Conservation (phyloP, 1,139 yeast species). For the Hemisphaericaspora xylofermentans region DNA sequence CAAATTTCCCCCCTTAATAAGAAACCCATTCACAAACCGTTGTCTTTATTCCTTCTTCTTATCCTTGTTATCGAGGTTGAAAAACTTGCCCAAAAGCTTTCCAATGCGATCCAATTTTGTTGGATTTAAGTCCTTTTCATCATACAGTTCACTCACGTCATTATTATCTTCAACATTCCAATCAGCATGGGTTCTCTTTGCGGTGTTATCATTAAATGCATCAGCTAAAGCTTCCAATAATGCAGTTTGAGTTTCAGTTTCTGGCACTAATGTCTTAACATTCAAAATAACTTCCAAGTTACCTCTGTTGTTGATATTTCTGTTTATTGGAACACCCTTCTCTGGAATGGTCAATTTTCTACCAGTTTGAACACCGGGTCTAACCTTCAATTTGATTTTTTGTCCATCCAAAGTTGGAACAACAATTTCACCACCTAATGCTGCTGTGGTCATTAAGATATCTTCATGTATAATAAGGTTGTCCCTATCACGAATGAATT, state of each 20-base stretch:
- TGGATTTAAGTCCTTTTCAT: conserved; percentile 51
- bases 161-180: conserved; percentile 40
- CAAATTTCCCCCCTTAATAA: background rate
- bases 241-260: conserved; percentile 87
- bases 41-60: conserved; percentile 6
- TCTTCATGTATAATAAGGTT: conserved; percentile 64
- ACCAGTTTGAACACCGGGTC: conserved; percentile 83
- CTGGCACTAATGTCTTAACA: conserved; percentile 71
- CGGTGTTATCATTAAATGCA: conserved; percentile 75
- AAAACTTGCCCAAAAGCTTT: conserved; percentile 60
- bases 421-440: conserved; percentile 85
- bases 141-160: conserved; percentile 23
- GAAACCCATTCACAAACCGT: background rate
- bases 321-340: conserved; percentile 78
- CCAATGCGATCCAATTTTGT: conserved; percentile 61
- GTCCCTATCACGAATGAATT: conserved; percentile 63
- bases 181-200: conserved; percentile 66
- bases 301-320: conserved; percentile 64
- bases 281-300: conserved; percentile 75
- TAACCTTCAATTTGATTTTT: conserved; percentile 73
- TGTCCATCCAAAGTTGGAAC: conserved; percentile 86
- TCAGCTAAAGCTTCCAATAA: conserved; percentile 93
- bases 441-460: conserved; percentile 93
- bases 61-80: conserved; percentile 47
- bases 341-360: conserved; percentile 75